phyloP scores from a whole-genome alignment of 2,329 filamentous ascomycete species.

The Xylaria hypoxylon region DNA sequence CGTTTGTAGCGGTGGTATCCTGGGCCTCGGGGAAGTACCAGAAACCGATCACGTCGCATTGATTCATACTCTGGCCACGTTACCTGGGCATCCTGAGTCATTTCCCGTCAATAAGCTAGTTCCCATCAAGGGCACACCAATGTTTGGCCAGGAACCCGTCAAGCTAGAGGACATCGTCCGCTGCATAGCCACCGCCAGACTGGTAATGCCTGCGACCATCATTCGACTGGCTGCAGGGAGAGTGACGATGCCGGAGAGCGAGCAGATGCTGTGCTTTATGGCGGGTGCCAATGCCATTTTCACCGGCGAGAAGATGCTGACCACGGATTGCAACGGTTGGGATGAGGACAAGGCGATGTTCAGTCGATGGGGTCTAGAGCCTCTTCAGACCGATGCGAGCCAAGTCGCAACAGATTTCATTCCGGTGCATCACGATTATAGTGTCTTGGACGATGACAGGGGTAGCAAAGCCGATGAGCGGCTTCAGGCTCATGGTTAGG shows the following conservation, averaged over 20 bases:
- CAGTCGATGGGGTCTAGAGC: slow-evolving; percentile 80
- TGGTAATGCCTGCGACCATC: slow-evolving; percentile 87
- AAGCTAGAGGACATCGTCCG: slow-evolving; percentile 82
- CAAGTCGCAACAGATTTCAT: neutral
- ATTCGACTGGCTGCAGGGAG: slow-evolving; percentile 87
- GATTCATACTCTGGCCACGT: slow-evolving; percentile 82
- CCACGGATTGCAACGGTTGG: slow-evolving; percentile 91
- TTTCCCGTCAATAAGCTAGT: slow-evolving; percentile 94
- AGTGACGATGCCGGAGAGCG: slow-evolving; percentile 86
- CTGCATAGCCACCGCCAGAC: slow-evolving; percentile 84
- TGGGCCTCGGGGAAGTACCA: slow-evolving; percentile 81
- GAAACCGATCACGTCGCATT: slow-evolving; percentile 84
- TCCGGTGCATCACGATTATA: slow-evolving; percentile 4
- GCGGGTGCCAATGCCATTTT: slow-evolving; percentile 95
- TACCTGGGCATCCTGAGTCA: slow-evolving; percentile 86
- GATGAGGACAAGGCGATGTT: slow-evolving; percentile 90
- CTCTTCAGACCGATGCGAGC: slow-evolving; percentile 68
- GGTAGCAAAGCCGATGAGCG: neutral
- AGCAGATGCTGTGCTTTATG: slow-evolving; percentile 90
- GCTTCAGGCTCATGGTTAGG: slow-evolving; percentile 21
- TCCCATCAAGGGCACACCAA: slow-evolving; percentile 88
- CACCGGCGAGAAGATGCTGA: slow-evolving; percentile 95
- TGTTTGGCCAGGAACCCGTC: slow-evolving; percentile 79
- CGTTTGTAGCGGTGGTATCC: slow-evolving; percentile 89
- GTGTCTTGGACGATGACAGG: neutral